Evolutionary conservation across 768 basidiomycete genomes (phyloP).

Genomic region (Candolleomyces efflorescens): DNA sequence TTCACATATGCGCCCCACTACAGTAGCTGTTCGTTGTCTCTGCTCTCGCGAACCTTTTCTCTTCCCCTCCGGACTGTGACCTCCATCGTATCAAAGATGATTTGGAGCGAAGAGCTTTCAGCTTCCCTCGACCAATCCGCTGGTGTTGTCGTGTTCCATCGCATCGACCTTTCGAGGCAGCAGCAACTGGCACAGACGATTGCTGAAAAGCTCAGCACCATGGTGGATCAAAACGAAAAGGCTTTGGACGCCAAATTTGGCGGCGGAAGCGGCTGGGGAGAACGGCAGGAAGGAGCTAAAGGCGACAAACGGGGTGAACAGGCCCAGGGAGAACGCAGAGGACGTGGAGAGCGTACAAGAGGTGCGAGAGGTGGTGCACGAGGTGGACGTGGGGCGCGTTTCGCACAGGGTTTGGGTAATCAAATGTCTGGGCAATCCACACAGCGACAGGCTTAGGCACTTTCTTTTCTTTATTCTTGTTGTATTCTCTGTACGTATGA

Average conservation of each 20-base stretch:
- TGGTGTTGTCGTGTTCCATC: conserved; percentile 90
- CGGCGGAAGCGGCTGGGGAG: conserved; percentile 56
- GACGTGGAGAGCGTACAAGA: conserved; percentile 65
- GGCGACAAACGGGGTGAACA: conserved; percentile 81
- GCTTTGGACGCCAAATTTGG: conserved; percentile 81
- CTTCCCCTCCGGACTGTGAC: conserved; percentile 78
- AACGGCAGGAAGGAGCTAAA: conserved; percentile 64
- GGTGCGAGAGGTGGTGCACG: conserved; percentile 58
- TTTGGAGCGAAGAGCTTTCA: conserved; percentile 93
- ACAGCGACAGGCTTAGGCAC: conserved; percentile 25
- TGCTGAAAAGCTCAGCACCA: conserved; percentile 78
- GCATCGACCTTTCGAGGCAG: conserved; percentile 79
- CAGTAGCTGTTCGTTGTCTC: conserved; percentile 80
- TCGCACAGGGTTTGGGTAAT: conserved; percentile 79
- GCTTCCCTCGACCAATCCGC: conserved; percentile 92
- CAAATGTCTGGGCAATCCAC: conserved; percentile 54
- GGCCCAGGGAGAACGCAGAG: conserved; percentile 62
- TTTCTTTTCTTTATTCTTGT: conserved; percentile 12
- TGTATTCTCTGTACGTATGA: conserved; percentile 2
- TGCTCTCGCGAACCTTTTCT: conserved; percentile 86
- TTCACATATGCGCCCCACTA: conserved; percentile 98
- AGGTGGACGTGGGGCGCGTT: conserved; percentile 72
- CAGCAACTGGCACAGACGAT: conserved; percentile 89
- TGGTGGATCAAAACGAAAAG: conserved; percentile 95
- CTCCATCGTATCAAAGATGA: conserved; percentile 96